phyloP scores from a whole-genome alignment of 441 rosid species.

The Eugenia klotzschiana region DNA sequence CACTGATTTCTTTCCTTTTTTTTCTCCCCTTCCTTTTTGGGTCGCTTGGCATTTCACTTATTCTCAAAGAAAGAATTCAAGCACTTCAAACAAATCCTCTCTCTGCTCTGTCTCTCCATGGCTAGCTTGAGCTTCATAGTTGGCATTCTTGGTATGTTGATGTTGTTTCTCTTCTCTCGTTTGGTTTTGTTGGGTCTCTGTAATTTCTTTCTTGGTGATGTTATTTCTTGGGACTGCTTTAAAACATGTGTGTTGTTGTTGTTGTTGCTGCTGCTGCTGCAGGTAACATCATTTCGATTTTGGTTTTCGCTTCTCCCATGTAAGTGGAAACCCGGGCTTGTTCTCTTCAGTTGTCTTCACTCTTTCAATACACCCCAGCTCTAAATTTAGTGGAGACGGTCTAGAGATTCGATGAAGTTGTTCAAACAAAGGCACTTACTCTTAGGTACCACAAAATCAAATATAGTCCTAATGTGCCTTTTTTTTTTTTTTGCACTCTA shows the following conservation, averaged over 20 bases:
- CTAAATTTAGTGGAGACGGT: not conserved
- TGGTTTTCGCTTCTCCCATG: slow-evolving; percentile 40
- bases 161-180: not conserved
- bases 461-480: not conserved
- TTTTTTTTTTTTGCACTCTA: not conserved
- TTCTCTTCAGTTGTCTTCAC: not conserved
- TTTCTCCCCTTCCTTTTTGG: not conserved
- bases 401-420: not conserved
- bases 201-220: not conserved
- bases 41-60: not conserved
- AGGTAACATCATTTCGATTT: slow-evolving; percentile 40
- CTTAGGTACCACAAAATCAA: not conserved
- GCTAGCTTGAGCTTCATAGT: slow-evolving; percentile 20
- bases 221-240: not conserved
- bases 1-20: not conserved
- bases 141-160: slow-evolving; percentile 26
- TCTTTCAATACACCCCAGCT: not conserved
- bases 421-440: not conserved
- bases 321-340: slow-evolving; percentile 11
- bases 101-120: slow-evolving; percentile 9
- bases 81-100: not conserved
- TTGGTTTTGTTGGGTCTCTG: not conserved
- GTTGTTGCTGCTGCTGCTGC: slow-evolving; percentile 1
- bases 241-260: not conserved
- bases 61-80: not conserved